Evolutionary conservation across 1,284 basidiomycete species (phyloP), one percentile per base, ranked within the genome.

Genomic region (Sanguinoderma infundibulare): DNA sequence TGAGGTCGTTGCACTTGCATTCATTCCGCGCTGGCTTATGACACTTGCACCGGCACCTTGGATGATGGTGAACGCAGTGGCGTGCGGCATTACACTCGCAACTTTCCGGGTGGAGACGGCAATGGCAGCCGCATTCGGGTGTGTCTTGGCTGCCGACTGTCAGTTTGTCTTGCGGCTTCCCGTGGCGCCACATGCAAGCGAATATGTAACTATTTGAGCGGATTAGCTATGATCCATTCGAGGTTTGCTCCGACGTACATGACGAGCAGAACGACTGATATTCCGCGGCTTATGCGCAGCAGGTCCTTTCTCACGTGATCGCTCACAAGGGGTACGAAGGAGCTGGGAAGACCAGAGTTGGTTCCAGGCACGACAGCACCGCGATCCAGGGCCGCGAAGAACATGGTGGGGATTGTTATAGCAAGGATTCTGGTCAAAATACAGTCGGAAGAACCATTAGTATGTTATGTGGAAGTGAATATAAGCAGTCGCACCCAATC

Each of bases 341-440:
- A 10, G 1, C 38, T n/a, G 4, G 56, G 51, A 3, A 59, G 46
- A 5, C 52, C 58, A 8, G 35, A 49, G 30, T 24, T 9, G 12
- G 32, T 51, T 35, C 49, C 30, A 5, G 49, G 20, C 24, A 34
- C n/a, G 28, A 32, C 20, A 3, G 72, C 55, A 53, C 77, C 78
- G 1, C 77, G 75, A 62, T 85, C 80, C 17, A 87, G 69, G 0
- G 87, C 84, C 6, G 86, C 78, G 65, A 89, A 91, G 72, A 87
- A 86, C 2, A 86, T 84, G 5, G 83, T 82, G 1, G 88, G 89
- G 2, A 90, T 73, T 5, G 88, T 73, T 2, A 90, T 74, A 12
- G 83, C 79, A 63, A 91, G 70, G 2, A 89, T 85, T 14, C 88
- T 89, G 65, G 32, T 56, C n/a, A n/a, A n/a, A n/a, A n/a, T n/a